Base-by-base conservation (phyloP, 2,329 filamentous ascomycete species). In the Zymoseptoria brevis region DNA sequence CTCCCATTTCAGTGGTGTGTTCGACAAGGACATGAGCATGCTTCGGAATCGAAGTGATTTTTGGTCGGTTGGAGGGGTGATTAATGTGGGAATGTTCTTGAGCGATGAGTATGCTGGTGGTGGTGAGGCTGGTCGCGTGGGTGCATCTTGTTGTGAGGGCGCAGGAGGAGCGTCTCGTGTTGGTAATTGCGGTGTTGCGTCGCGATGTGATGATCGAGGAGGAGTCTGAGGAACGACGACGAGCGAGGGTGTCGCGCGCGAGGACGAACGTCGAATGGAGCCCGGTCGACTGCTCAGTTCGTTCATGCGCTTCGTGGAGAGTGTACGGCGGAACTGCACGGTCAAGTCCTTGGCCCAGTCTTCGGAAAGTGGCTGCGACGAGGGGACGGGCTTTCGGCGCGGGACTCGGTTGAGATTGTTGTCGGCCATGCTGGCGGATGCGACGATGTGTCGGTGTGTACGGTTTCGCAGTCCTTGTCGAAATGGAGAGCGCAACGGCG, bases 1-100 rank as follows among this genome's bases (percentile, higher is more conserved):
- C 75, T 99, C 94, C 77, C 96, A 99, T 73, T 93, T 94, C 19
- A 87, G 88, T 19, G 94, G 94, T 52, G 91, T 96, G 60, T 88
- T 82, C 16, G 93, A 96, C 19, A 97, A 77, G 19, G 89, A 90
- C 65, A 95, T 83, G 51, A 97, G 82, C 62, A 95, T 83, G 75
- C 88, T 96, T 62, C 75, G 75, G 71, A 81, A 80, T 55, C 77
- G 76, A 48, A 79, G 66, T 11, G 77, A 79, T 57, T 77, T 76
- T 54, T 73, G 69, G 64, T 81, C 79, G 51, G 71, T 72, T 6
- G 94, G 93, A 22, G 90, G 82, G 11, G 87, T 87, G 3, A 94
- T 92, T 55, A 87, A 79, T 63, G 87, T 82, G 29, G 88, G 87
- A 56, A 88, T 78, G 70, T 84, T 86, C 67, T 81, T 80, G 66